Base-by-base conservation (phyloP, 2,329 filamentous ascomycete species). In the Emergomyces africanus region DNA sequence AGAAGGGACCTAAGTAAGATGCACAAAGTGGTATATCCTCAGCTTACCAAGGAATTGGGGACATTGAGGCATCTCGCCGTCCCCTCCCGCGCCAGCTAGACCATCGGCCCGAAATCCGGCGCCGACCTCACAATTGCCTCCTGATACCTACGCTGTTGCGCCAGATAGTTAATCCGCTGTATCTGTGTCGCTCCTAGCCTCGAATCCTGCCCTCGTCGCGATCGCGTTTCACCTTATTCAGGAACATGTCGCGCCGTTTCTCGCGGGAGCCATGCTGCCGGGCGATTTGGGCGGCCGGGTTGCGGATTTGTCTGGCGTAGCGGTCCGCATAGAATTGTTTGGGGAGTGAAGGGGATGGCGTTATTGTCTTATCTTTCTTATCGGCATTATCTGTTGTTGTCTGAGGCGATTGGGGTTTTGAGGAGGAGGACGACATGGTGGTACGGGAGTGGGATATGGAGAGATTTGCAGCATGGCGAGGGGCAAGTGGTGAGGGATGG, bases 101-200 rank as follows among this genome's bases (percentile, higher is more conserved):
- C n/a, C n/a, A 54, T 25, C 35, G 20, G 1, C 5, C 37, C 51
- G 65, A 63, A 46, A 67, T 61, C 53, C 62, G 62, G 71, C 23
- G 69, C 70, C 48, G 68, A 63, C 42, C 68, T 61, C 53, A 63
- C 65, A 72, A 75, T 75, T 30, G 58, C 61, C 62, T 74, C 73
- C 35, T 71, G 70, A 71, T 75, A 76, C 56, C 63, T 62, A 62
- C 67, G 69, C 66, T 70, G 68, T 64, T 71, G 73, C 58, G 66
- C 69, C 59, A 71, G 64, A 66, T 70, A 70, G 61, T 77, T 76
- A 72, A 70, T 73, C 64, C 66, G 72, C 68, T 70, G 72, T 60
- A 73, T 70, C 69, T 70, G 75, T 65, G n/a, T 71, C 79, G 63
- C 70, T 74, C 63, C 68, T 73, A 63, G 66, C 67, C 61, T 74